A percentile compares a stretch with the other conserved stretches of the same genome.
Conservation (phyloP, 352 stramenopile genomes). For the Elongisporangium senticosum region DNA sequence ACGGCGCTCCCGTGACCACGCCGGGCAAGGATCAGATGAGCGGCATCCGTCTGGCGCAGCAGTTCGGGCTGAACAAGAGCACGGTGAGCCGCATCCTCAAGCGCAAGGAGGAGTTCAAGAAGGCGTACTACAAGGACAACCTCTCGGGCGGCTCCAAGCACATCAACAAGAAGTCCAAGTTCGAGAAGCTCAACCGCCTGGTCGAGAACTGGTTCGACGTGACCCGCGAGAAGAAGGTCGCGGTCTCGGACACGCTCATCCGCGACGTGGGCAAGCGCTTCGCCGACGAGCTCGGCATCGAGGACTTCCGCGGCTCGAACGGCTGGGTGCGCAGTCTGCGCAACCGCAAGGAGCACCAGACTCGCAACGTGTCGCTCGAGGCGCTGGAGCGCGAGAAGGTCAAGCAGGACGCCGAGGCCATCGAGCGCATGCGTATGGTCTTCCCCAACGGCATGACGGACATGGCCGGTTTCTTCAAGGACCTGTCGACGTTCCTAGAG, state of each 20-base stretch:
- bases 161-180: constrained; percentile 87
- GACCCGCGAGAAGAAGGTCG: constrained; percentile 63
- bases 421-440: constrained; percentile 62
- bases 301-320: constrained; percentile 74
- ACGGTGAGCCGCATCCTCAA: constrained; percentile 82
- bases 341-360: constrained; percentile 69
- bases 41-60: constrained; percentile 60
- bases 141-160: constrained; percentile 79
- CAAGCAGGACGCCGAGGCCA: constrained; percentile 68
- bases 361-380: constrained; percentile 46
- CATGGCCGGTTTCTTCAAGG: constrained; percentile 68
- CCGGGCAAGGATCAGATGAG: constrained; percentile 53
- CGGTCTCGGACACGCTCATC: constrained; percentile 67
- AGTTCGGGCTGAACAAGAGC: constrained; percentile 80
- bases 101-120: constrained; percentile 84
- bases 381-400: constrained; percentile 48
- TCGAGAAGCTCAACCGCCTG: constrained; percentile 74
- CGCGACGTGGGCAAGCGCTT: constrained; percentile 70
- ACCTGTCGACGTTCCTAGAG: constrained; percentile 66
- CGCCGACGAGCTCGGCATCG: constrained; percentile 65
- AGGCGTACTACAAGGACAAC: constrained; percentile 84
- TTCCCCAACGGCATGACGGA: constrained; percentile 74
- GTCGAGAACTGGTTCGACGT: constrained; percentile 84
- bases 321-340: constrained; percentile 74
- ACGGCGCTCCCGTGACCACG: constrained; percentile 4